Base-by-base conservation (phyloP, 371 early-diverging fungal genomes). In the Mucor mucedo region DNA sequence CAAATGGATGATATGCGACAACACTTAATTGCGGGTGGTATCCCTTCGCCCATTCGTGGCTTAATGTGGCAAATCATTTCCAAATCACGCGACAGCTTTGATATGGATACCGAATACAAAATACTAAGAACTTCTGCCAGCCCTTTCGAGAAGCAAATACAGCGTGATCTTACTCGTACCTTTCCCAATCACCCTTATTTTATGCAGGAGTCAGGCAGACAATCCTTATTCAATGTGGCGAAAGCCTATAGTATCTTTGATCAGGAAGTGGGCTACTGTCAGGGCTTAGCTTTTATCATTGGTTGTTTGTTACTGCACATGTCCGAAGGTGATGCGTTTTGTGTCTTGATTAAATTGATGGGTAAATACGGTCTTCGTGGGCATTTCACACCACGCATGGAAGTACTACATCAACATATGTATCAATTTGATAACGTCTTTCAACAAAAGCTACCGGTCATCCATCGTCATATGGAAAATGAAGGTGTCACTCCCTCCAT, bases 161-260 rank as follows among this genome's bases (percentile, higher is more conserved):
- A 86, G 57, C 80, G 95, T 5, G 97, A 97, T 71, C 74, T 97
- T 32, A 85, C 93, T 35, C 78, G 96, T 42, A 95, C 95, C 13
- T 96, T 94, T 72, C 96, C 96, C 6, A 73, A 77, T 30, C 82
- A 92, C 49, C 85, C 84, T 16, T 87, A 88, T 72, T 95, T 95
- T 69, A 79, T 83, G 70, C 95, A 95, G 60, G 89, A 88, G 60
- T 76, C 84, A 5, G 95, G 93, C 21, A 95, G 97, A 65, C 89
- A 87, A 62, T 77, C 82, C 6, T 71, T 98, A 52, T 91, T 87
- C 61, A 90, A 91, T 60, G 87, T 98, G 9, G 82, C 95, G 40
- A 95, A 94, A 60, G 96, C 96, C 2, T 98, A 97, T 62, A 88
- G 93, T 41, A 63, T 95, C 28, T 96, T 93, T 64, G 98, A 98